A percentile compares a stretch with the other conserved stretches of the same genome.
Conservation (phyloP, 192 early-diverging fungal species). For the Gaertneriomyces sp. region DNA sequence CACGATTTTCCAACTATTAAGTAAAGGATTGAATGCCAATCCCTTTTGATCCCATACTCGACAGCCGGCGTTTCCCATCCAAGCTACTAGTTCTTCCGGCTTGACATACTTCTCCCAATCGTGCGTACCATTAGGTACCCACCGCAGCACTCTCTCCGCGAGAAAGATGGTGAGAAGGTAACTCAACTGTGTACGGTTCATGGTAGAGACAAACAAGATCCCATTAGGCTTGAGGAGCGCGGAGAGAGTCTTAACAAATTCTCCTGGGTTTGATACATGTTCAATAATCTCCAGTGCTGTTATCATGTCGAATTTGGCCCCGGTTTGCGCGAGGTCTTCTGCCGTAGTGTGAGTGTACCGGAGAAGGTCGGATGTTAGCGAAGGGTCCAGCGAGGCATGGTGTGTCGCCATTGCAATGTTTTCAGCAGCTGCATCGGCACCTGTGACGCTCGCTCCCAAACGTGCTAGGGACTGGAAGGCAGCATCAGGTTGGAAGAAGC, state of each 20-base stretch:
- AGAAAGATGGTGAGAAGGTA: slow-evolving; percentile 74
- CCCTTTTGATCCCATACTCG: slow-evolving; percentile 34
- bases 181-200: slow-evolving; percentile 76
- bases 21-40: slow-evolving; percentile 33
- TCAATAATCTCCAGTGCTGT: slow-evolving; percentile 89
- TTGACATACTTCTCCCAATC: slow-evolving; percentile 78
- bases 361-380: slow-evolving; percentile 46
- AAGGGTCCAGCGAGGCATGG: slow-evolving; percentile 69
- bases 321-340: slow-evolving; percentile 56
- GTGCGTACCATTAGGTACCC: slow-evolving; percentile 84
- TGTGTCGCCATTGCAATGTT: slow-evolving; percentile 75
- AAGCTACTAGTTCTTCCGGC: slow-evolving; percentile 63
- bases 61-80: slow-evolving; percentile 19
- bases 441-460: slow-evolving; percentile 68
- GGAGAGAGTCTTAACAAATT: slow-evolving; percentile 67
- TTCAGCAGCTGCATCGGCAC: slow-evolving; percentile 81
- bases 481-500: slow-evolving; percentile 1
- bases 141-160: slow-evolving; percentile 74
- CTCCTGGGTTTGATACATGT: slow-evolving; percentile 73
- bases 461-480: slow-evolving; percentile 63
- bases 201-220: slow-evolving; percentile 81
- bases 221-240: slow-evolving; percentile 68
- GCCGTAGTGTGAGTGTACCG: slow-evolving; percentile 68
- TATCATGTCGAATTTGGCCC: slow-evolving; percentile 71
- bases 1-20: slow-evolving; percentile 26